Conservation (phyloP, 164 flowering plant species). For the Vitis rupestris region DNA sequence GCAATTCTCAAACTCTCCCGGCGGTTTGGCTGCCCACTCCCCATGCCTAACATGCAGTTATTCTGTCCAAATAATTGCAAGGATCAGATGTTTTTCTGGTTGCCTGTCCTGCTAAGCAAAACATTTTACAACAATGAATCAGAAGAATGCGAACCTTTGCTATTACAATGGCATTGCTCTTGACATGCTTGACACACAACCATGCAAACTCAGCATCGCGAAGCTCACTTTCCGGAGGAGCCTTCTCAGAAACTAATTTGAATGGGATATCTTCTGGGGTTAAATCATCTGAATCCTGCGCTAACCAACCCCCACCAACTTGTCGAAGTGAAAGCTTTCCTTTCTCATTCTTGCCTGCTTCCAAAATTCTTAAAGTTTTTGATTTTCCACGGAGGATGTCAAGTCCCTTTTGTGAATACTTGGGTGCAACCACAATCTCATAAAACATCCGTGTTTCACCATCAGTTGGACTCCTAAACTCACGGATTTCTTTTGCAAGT, state of each 20-base stretch:
- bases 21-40: constrained; percentile 98
- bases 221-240: constrained; percentile 63
- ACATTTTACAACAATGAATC: neutral
- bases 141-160: constrained; percentile 64
- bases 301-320: constrained; percentile 98
- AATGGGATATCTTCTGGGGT: constrained; percentile 74
- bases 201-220: constrained; percentile 94
- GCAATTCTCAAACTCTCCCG: constrained; percentile 93
- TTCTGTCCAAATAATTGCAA: constrained; percentile 43
- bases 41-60: constrained; percentile 98
- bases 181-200: constrained; percentile 96
- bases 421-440: constrained; percentile 98
- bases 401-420: constrained; percentile 77
- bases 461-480: constrained; percentile 95
- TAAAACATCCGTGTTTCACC: constrained; percentile 98
- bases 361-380: constrained; percentile 86
- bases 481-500: constrained; percentile 90
- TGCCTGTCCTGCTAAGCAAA: neutral
- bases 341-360: constrained; percentile 69
- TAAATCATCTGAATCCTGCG: constrained; percentile 89
- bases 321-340: constrained; percentile 94
- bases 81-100: constrained; percentile 3
- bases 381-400: constrained; percentile 92
- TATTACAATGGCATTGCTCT: constrained; percentile 97
- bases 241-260: constrained; percentile 50